These are phyloP conservation scores for Arthrobotrys conoides DNA, from an alignment of 2,329 filamentous ascomycete species.

Conservation along the genomic window DNA sequence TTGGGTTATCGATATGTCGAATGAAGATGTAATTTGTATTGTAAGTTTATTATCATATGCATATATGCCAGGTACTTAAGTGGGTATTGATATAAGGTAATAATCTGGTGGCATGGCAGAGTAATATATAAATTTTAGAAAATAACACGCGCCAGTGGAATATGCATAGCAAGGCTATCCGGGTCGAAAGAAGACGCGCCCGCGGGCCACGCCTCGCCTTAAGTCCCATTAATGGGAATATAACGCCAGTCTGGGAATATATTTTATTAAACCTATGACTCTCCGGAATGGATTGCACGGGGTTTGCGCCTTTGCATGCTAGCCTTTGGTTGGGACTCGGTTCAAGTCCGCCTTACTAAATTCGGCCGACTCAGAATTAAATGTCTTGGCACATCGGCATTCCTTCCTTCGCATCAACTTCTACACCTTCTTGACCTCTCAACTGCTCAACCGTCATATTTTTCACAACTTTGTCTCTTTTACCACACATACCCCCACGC, in stretches of 20 bases:
- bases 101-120: no score
- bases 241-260: background rate
- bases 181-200: background rate
- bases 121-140: no score
- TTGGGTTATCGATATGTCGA: background rate
- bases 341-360: background rate
- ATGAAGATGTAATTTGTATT: background rate
- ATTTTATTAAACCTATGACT: background rate
- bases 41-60: no score
- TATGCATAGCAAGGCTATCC: background rate
- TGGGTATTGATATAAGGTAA: no score
- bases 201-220: background rate
- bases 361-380: background rate
- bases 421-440: background rate
- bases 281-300: no score
- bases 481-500: background rate
- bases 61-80: no score
- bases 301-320: no score
- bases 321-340: no score
- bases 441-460: background rate
- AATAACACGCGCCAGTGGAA: background rate
- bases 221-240: background rate
- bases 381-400: constrained; percentile 8
- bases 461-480: background rate
- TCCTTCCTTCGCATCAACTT: constrained; percentile 22